These are phyloP conservation scores for Pythium oligandrum DNA, from an alignment of 352 stramenopile genomes.

Conservation along the genomic window DNA sequence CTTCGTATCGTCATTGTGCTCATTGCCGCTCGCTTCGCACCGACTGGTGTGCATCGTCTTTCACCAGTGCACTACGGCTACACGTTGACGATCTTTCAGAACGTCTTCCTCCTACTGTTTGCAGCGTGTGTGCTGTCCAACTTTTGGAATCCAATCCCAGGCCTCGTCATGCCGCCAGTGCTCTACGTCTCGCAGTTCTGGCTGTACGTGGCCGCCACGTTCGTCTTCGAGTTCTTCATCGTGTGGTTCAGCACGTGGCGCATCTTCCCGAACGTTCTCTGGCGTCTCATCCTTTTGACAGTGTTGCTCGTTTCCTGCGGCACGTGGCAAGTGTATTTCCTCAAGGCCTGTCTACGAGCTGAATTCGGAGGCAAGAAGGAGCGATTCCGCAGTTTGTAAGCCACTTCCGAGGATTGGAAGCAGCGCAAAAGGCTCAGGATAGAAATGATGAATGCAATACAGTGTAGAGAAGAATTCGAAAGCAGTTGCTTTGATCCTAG, in stretches of 20 bases:
- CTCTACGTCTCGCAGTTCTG: slow-evolving; percentile 73
- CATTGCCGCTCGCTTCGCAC: slow-evolving; percentile 51
- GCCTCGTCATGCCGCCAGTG: slow-evolving; percentile 62
- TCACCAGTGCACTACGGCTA: slow-evolving; percentile 74
- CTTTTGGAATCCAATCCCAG: slow-evolving; percentile 55
- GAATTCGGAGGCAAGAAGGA: slow-evolving; percentile 82
- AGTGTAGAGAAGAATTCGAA: too few relatives aligned
- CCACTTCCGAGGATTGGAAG: background rate
- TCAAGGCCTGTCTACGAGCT: slow-evolving; percentile 57
- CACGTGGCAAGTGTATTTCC: slow-evolving; percentile 65
- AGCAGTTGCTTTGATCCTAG: too few relatives aligned
- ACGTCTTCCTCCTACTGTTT: slow-evolving; percentile 76
- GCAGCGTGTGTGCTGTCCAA: slow-evolving; percentile 72
- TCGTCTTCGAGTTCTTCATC: slow-evolving; percentile 51
- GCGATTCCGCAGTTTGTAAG: slow-evolving; percentile 63
- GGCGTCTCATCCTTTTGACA: slow-evolving; percentile 61
- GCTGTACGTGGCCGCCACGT: slow-evolving; percentile 45
- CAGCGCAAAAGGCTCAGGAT: too few relatives aligned
- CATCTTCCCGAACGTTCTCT: slow-evolving; percentile 74
- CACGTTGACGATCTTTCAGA: slow-evolving; percentile 70
- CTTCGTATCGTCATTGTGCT: slow-evolving; percentile 58
- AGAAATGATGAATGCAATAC: too few relatives aligned
- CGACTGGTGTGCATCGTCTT: slow-evolving; percentile 59
- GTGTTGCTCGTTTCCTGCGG: slow-evolving; percentile 42
- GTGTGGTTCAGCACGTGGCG: slow-evolving; percentile 80